phyloP scores from a whole-genome alignment of 768 basidiomycete species.

The Tricholoma sp. region DNA sequence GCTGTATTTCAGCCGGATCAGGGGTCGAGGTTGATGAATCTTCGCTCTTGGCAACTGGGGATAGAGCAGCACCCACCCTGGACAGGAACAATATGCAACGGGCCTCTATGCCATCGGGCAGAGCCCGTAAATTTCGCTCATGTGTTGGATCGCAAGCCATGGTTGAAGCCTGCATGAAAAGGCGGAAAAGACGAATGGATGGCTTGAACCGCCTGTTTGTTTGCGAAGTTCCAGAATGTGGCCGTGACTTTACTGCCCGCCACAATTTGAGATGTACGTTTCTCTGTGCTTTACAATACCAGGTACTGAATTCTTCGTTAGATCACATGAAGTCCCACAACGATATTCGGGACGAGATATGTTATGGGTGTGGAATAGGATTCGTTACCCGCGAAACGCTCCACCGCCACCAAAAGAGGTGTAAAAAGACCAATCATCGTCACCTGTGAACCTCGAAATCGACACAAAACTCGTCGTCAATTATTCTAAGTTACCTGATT shows the following conservation, averaged over 20 bases:
- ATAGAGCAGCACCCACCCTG: not conserved
- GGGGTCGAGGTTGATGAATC: not conserved
- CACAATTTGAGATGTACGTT: not conserved
- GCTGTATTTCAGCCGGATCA: not conserved
- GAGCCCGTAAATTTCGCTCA: not conserved
- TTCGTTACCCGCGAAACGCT: not conserved
- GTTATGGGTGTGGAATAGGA: not conserved
- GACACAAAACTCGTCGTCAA: too few species aligned
- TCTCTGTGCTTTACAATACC: not conserved
- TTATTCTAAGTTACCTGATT: too few species aligned
- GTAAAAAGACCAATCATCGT: not conserved
- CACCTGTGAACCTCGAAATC: not conserved
- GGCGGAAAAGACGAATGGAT: not conserved
- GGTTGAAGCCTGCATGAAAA: not conserved
- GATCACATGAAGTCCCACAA: slow-evolving; percentile 2
- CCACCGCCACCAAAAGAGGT: not conserved
- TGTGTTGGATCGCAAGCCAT: not conserved
- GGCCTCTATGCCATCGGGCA: not conserved
- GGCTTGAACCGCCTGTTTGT: not conserved
- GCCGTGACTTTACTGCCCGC: not conserved
- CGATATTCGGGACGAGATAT: not conserved
- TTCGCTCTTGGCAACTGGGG: not conserved
- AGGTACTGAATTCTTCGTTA: not conserved
- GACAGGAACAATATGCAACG: not conserved
- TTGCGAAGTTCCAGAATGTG: not conserved